Base-by-base conservation (phyloP, 2,329 filamentous ascomycete species). In the Pseudogymnoascus sp. region DNA sequence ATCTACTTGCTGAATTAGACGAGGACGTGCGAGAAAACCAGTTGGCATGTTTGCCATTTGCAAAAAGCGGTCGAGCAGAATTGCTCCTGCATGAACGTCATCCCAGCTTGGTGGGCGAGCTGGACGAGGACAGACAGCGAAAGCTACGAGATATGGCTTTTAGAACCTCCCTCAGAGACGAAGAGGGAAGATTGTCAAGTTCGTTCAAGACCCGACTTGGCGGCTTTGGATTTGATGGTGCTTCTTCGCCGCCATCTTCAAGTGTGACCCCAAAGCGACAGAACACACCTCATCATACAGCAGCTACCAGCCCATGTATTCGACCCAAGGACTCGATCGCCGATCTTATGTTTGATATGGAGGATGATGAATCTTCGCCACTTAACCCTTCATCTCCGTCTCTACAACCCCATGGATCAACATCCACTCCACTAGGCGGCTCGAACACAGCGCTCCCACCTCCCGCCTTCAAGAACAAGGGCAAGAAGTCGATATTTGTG, bases 271-370 rank as follows among this genome's bases (percentile, higher is more conserved):
- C 81, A 62, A 77, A 76, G 61, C 83, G 79, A 64, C 77, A 78
- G 1, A 84, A 79, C 63, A 69, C 69, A 5, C 70, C 70, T 18
- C 77, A 75, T 12, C 86, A 86, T 66, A 84, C 85, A 65, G 84
- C 85, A 65, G 79, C 81, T 0, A 80, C 83, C 61, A 90, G 86
- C 63, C 91, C 91, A 0, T 80, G 77, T 16, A 78, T 95, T 49
- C 87, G 84, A 62, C 81, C 88, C 1, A 91, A 86, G 69, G 82
- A 81, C 18, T 93, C 89, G 0, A 78, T 82, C 1, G 82, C 81
- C 38, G 93, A 97, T 68, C 81, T 97, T 62, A 96, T 96, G 74
- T 97, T 97, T 72, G 86, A 91, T 67, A 97, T 97, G 92, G 93
- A 96, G 64, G 92, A 96, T 18, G 72, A 73, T 31, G 70, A 72